These are phyloP conservation scores for Starmera amethionina DNA, from an alignment of 805 yeast species.

Conservation along the genomic window DNA sequence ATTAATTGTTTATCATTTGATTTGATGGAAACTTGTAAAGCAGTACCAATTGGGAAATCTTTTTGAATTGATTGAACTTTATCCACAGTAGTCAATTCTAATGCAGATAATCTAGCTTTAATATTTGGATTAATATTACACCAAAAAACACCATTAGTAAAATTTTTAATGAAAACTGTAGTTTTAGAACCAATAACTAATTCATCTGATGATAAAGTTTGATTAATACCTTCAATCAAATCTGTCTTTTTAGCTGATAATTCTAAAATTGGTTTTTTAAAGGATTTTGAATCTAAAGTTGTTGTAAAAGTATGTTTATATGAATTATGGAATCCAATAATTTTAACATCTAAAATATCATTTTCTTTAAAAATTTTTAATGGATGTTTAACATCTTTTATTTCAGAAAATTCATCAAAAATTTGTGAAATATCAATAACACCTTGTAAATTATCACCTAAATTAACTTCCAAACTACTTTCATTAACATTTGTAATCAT, in stretches of 20 bases:
- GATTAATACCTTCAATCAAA: conserved; percentile 17
- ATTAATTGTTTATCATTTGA: conserved; percentile 41
- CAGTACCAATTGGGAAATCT: conserved; percentile 65
- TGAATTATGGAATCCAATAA: conserved; percentile 71
- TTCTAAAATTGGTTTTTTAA: conserved; percentile 49
- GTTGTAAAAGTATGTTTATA: conserved; percentile 61
- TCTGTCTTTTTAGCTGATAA: conserved; percentile 44
- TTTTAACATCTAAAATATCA: conserved; percentile 46
- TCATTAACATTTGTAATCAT: conserved; percentile 52
- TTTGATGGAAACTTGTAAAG: conserved; percentile 47
- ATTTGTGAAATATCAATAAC: conserved; percentile 70
- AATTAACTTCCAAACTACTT: conserved; percentile 62
- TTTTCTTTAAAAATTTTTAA: conserved; percentile 49
- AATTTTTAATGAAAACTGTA: conserved; percentile 57
- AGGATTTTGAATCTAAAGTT: conserved; percentile 39
- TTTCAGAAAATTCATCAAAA: conserved; percentile 42
- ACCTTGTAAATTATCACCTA: conserved; percentile 74
- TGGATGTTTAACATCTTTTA: conserved; percentile 50
- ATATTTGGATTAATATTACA: conserved; percentile 59
- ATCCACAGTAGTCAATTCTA: conserved; percentile 53
- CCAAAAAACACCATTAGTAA: conserved; percentile 52
- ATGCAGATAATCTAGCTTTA: conserved; percentile 54
- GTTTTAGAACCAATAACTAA: conserved; percentile 40
- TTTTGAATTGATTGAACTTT: conserved; percentile 39
- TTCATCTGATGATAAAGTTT: conserved; percentile 28